Evolutionary conservation across 2,329 filamentous ascomycete genomes (phyloP).

Genomic region (Cadophora sp.): DNA sequence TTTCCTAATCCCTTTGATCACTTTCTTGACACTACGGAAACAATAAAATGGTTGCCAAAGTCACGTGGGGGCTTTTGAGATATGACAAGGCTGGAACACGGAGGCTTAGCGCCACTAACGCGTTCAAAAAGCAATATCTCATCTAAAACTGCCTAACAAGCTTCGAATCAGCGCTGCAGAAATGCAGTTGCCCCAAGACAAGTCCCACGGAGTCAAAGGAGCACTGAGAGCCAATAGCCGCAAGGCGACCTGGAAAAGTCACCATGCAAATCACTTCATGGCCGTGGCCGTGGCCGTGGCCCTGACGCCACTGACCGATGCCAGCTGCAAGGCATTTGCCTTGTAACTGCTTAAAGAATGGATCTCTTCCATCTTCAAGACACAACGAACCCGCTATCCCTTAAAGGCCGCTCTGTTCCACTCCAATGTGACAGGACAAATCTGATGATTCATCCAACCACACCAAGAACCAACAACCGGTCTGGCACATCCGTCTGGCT

Average conservation of each 20-base stretch:
- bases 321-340: neutral
- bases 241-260: slow-evolving; percentile 3
- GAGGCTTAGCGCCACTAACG: slow-evolving; percentile 1
- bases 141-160: slow-evolving; percentile 8
- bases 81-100: no score
- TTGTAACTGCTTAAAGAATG: neutral
- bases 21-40: neutral
- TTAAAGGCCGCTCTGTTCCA: neutral
- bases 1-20: neutral
- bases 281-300: neutral
- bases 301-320: slow-evolving; percentile 4
- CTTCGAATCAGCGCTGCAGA: slow-evolving; percentile 11
- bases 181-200: neutral
- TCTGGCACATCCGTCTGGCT: slow-evolving; percentile 7
- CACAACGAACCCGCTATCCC: neutral
- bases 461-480: slow-evolving; percentile 3
- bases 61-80: slow-evolving; percentile 5
- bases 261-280: slow-evolving; percentile 3
- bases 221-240: neutral
- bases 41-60: neutral
- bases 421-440: neutral
- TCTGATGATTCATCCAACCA: slow-evolving; percentile 14
- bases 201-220: slow-evolving; percentile 1
- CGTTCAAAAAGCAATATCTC: slow-evolving; percentile 4
- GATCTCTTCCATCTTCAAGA: neutral